phyloP scores from a whole-genome alignment of 1,284 basidiomycete species.

The Dichomitus squalens region DNA sequence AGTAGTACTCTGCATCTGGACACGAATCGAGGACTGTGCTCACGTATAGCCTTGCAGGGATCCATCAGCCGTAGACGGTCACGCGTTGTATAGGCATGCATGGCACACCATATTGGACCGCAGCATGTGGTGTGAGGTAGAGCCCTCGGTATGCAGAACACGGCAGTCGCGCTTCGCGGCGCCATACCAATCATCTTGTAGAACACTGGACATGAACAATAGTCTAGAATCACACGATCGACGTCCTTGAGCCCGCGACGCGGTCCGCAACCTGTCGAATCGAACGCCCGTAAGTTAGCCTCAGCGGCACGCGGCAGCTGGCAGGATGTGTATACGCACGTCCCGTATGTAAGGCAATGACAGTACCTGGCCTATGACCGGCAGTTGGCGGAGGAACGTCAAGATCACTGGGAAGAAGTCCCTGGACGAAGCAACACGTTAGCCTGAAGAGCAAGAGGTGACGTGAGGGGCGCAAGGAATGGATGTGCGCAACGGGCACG shows the following conservation, averaged over 20 bases:
- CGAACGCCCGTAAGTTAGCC: neutral
- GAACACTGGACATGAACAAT: neutral
- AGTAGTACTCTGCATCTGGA: too few relatives aligned
- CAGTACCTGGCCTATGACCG: conserved; percentile 87
- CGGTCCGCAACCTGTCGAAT: conserved; percentile 65
- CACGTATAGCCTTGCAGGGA: too few relatives aligned
- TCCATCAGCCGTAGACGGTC: too few relatives aligned
- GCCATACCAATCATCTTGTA: neutral
- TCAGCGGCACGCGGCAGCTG: neutral
- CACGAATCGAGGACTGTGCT: too few relatives aligned
- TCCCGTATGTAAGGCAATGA: conserved; percentile 83
- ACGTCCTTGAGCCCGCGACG: conserved; percentile 73
- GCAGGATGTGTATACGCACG: conserved; percentile 44
- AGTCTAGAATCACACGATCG: conserved; percentile 58
- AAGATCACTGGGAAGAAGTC: conserved; percentile 99
- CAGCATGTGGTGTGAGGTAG: too few relatives aligned
- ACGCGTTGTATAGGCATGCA: too few relatives aligned
- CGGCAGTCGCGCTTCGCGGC: neutral
- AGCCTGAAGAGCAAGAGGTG: too few relatives aligned
- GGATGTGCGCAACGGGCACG: too few relatives aligned
- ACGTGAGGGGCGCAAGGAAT: neutral
- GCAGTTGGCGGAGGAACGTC: conserved; percentile 93
- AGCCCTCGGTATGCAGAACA: too few relatives aligned
- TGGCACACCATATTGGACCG: too few relatives aligned
- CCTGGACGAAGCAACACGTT: conserved; percentile 46